A percentile compares a stretch with the other conserved stretches of the same genome.
These are phyloP conservation scores for Irpex sp. DNA, from an alignment of 1,284 basidiomycete species.

Conservation along the genomic window DNA sequence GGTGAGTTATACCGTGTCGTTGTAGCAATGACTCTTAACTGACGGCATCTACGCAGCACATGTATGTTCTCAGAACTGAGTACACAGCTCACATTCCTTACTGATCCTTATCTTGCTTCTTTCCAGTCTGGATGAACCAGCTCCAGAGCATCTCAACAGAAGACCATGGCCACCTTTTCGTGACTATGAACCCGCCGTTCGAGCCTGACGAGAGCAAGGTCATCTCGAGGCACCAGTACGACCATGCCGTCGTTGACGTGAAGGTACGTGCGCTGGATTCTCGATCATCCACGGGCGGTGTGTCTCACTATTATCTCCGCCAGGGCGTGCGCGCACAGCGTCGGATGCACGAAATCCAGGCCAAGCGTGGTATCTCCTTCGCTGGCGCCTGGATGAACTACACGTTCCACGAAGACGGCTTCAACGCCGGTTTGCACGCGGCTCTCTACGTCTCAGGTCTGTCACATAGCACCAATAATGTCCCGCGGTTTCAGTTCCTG, in stretches of 20 bases:
- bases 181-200: background rate
- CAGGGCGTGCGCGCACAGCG: background rate
- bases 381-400: conserved; percentile 1
- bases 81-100: background rate
- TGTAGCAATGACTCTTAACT: background rate
- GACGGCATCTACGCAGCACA: background rate
- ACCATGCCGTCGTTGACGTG: background rate
- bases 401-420: background rate
- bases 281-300: background rate
- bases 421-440: background rate
- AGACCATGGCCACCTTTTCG: background rate
- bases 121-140: conserved; percentile 1
- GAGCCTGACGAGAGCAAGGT: background rate
- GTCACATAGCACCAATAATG: background rate
- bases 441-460: background rate
- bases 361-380: background rate
- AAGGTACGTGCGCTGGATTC: background rate
- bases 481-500: background rate
- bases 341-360: background rate
- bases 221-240: background rate
- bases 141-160: background rate
- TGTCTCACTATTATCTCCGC: background rate
- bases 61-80: background rate
- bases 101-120: background rate
- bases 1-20: background rate